phyloP scores from a whole-genome alignment of 345 rosid genomes.

The Ceriops decandra region DNA sequence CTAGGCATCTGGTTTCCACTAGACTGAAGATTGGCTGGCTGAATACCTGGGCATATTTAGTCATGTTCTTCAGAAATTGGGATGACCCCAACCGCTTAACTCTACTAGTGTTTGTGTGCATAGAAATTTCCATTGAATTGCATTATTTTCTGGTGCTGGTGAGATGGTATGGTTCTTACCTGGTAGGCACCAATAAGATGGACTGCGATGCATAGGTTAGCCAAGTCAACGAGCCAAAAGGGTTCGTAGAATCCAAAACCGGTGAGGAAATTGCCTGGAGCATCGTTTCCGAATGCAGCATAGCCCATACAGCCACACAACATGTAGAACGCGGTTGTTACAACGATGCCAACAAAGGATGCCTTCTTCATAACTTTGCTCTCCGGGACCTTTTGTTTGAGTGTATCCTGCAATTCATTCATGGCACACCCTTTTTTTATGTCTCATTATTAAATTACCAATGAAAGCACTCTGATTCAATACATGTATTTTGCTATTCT shows the following conservation, averaged over 20 bases:
- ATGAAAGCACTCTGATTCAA: too few relatives aligned
- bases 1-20: conserved; percentile 44
- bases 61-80: neutral
- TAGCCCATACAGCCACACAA: conserved; percentile 79
- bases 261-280: conserved; percentile 86
- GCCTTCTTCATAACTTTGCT: conserved; percentile 28
- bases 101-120: neutral
- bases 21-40: conserved; percentile 65
- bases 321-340: conserved; percentile 65
- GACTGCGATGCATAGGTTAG: conserved; percentile 73
- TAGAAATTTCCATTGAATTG: neutral
- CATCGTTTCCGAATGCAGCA: conserved; percentile 78
- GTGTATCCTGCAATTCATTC: conserved; percentile 21
- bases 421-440: neutral
- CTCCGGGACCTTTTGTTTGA: conserved; percentile 24
- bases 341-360: conserved; percentile 32
- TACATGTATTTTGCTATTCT: too few relatives aligned
- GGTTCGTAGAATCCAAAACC: conserved; percentile 91
- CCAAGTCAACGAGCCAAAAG: conserved; percentile 76
- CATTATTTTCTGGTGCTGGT: too few relatives aligned
- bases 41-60: conserved; percentile 45
- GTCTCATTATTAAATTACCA: too few relatives aligned
- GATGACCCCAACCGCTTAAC: neutral
- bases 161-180: conserved; percentile 28
- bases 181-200: conserved; percentile 88